phyloP scores from a whole-genome alignment of 2,329 filamentous ascomycete species.

The Ciborinia camelliae region DNA sequence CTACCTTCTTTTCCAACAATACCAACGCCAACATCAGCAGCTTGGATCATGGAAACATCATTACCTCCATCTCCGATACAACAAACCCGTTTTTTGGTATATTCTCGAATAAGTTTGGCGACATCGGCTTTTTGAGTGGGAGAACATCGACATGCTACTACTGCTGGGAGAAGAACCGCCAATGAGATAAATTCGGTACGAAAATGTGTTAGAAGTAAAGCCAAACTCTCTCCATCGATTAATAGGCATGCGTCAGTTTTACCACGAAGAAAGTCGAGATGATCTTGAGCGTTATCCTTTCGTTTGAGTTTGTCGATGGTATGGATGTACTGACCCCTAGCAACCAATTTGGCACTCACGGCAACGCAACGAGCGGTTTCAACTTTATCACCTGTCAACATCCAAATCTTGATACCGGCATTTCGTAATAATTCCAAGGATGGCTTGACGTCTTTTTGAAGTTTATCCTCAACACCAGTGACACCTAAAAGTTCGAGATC shows the following conservation, averaged over 20 bases:
- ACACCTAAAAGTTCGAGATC: constrained; percentile 94
- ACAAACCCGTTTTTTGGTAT: constrained; percentile 92
- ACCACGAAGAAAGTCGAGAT: constrained; percentile 81
- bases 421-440: constrained; percentile 93
- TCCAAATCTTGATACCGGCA: constrained; percentile 98
- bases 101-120: constrained; percentile 81
- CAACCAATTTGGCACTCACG: constrained; percentile 89
- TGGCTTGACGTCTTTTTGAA: constrained; percentile 93
- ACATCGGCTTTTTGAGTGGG: constrained; percentile 96
- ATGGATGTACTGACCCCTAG: constrained; percentile 91
- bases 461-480: constrained; percentile 94
- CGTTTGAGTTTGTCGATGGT: constrained; percentile 82
- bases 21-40: constrained; percentile 93
- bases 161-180: constrained; percentile 82
- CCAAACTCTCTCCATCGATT: constrained; percentile 89
- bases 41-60: constrained; percentile 98
- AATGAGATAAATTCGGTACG: constrained; percentile 81
- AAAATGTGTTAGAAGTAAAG: constrained; percentile 79
- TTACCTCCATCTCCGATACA: constrained; percentile 98
- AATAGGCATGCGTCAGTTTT: constrained; percentile 85
- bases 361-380: constrained; percentile 96
- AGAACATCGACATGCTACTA: constrained; percentile 94
- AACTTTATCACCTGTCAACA: constrained; percentile 98
- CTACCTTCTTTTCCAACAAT: constrained; percentile 97
- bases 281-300: constrained; percentile 80